Conservation (phyloP, 208 protist species). For the Porcisia deanei region DNA sequence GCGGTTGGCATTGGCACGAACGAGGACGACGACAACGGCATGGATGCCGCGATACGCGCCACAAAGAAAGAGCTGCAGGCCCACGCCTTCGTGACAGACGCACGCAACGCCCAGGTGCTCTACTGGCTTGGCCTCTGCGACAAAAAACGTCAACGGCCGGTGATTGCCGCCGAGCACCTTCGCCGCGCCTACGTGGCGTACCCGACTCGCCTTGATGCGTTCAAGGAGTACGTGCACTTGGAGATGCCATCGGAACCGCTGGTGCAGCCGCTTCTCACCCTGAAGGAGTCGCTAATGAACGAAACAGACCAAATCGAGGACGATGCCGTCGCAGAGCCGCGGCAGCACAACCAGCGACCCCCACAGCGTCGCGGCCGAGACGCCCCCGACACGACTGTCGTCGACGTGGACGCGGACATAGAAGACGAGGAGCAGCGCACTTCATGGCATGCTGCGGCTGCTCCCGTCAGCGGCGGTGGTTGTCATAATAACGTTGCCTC, state of each 20-base stretch:
- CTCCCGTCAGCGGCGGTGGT: neutral
- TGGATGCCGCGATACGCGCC: neutral
- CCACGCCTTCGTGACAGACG: constrained; percentile 31
- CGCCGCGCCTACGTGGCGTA: constrained; percentile 26
- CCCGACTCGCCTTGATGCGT: constrained; percentile 57
- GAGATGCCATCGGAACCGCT: constrained; percentile 18
- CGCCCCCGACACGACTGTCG: neutral
- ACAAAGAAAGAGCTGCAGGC: constrained; percentile 9
- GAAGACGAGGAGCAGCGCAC: constrained; percentile 9
- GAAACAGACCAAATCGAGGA: constrained; percentile 17
- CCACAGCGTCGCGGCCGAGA: constrained; percentile 18
- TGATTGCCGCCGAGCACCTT: constrained; percentile 26
- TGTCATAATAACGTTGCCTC: neutral
- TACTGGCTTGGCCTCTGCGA: constrained; percentile 74
- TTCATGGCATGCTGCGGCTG: neutral
- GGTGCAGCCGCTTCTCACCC: constrained; percentile 18
- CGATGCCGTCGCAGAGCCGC: neutral
- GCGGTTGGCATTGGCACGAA: neutral
- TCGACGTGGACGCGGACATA: neutral
- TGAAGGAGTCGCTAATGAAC: constrained; percentile 18
- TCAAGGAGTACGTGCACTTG: constrained; percentile 48
- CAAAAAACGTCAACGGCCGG: constrained; percentile 34
- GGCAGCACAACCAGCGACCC: constrained; percentile 10
- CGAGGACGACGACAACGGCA: constrained; percentile 3
- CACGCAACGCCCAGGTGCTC: constrained; percentile 35